Base-by-base conservation (phyloP, 148 eudicot genomes). In the Vaccinium myrtillus region DNA sequence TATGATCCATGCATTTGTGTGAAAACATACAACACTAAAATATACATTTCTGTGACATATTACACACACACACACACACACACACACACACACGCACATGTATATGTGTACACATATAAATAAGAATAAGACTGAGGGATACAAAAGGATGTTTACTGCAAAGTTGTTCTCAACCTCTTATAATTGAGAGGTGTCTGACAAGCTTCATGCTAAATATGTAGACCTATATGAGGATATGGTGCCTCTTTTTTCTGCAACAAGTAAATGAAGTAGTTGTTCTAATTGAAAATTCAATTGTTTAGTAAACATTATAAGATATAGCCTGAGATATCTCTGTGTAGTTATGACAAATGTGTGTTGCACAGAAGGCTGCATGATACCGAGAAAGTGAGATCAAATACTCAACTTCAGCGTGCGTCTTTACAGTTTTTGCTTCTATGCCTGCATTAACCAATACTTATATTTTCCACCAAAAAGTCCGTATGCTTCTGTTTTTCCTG, bases 161-260 rank as follows among this genome's bases (percentile, higher is more conserved):
- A 65, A 8, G 11, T 65, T 65, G 71, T 65, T 65, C 14, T 65
- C 71, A 23, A 8, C 71, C 30, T 10, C 30, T 65, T 65, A 65
- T 3, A 65, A 65, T n/a, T 23, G 32, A 65, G 25, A 23, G 71
- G 25, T 65, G 14, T 65, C 53, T 15, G 43, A 69, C 74, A 69
- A 69, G 43, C 74, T 69, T 69, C 39, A 69, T 30, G 74, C 13
- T 69, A 69, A 69, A 69, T 69, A 69, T 69, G 74, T 27, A 30
- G 6, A 13, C 43, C 74, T 69, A 30, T 32, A 69, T 14, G 43
- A 27, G 74, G 74, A 6, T 69, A 4, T 69, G 8, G 32, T 67
- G 3, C 36, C 73, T 67, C 14, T 67, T 67, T 67, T 67, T 67
- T 67, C 30, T 25, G 36, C 73, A 10, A 67, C 73, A 1, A 43